phyloP scores from a whole-genome alignment of 2,329 filamentous ascomycete species.

The Colletotrichum graminicola region DNA sequence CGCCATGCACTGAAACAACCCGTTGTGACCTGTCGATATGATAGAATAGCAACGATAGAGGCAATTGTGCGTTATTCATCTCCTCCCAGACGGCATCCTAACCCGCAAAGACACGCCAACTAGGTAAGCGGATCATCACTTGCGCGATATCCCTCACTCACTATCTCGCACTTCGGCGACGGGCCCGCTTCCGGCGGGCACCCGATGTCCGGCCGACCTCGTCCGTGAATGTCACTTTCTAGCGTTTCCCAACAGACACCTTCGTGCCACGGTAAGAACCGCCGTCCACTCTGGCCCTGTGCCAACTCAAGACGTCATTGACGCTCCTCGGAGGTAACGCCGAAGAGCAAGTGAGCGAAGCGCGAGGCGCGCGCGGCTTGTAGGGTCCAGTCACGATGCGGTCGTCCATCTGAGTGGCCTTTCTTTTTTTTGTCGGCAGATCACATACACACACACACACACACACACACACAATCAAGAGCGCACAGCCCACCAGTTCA shows the following conservation, averaged over 20 bases:
- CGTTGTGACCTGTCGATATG: constrained; percentile 27
- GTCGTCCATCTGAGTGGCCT: neutral
- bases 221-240: neutral
- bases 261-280: neutral
- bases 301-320: neutral
- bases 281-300: neutral
- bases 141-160: neutral
- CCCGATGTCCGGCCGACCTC: neutral
- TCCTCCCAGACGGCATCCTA: neutral
- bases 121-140: neutral
- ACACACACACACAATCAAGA: neutral
- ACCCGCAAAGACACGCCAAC: neutral
- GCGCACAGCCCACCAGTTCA: constrained; percentile 5
- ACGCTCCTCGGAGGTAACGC: neutral
- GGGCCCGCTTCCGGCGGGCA: constrained; percentile 2
- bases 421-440: neutral
- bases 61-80: neutral
- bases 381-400: neutral
- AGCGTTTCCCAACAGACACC: neutral
- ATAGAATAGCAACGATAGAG: constrained; percentile 2
- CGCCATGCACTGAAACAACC: constrained; percentile 1
- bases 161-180: neutral
- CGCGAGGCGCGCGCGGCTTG: neutral
- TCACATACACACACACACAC: neutral
- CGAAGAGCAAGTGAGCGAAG: neutral